Conservation (phyloP, 1,139 yeast species). For the Debaryomyces nepalensis region DNA sequence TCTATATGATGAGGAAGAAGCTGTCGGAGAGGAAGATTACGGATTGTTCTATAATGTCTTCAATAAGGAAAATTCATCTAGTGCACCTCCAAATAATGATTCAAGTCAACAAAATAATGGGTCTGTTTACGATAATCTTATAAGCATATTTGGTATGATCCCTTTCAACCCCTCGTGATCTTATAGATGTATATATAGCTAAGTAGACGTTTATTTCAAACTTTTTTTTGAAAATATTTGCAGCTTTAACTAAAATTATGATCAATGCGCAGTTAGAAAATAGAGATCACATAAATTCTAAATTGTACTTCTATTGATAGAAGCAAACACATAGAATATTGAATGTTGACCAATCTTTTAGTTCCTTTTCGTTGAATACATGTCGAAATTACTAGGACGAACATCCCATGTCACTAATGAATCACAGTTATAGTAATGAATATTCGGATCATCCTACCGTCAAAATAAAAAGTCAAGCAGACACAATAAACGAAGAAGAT, state of each 20-base stretch:
- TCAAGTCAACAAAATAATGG: constrained; percentile 18
- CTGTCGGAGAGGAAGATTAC: constrained; percentile 32
- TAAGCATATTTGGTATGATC: constrained; percentile 36
- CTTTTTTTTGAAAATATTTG: too few species aligned
- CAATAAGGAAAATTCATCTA: constrained; percentile 39
- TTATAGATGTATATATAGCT: not conserved
- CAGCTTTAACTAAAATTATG: too few species aligned
- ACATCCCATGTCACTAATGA: constrained; percentile 4
- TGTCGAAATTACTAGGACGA: constrained; percentile 1
- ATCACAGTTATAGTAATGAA: constrained; percentile 1
- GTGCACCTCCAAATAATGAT: constrained; percentile 27
- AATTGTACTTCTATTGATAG: not conserved
- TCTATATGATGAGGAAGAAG: constrained; percentile 33
- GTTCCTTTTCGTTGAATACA: not conserved
- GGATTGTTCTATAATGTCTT: constrained; percentile 44
- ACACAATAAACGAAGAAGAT: not conserved
- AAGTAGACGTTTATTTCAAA: too few species aligned
- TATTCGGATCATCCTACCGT: constrained; percentile 5
- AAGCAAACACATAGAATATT: not conserved
- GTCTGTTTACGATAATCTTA: constrained; percentile 25
- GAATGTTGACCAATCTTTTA: constrained; percentile 1
- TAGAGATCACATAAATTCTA: constrained; percentile 1
- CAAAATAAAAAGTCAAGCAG: constrained; percentile 3
- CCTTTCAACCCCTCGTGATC: constrained; percentile 42
- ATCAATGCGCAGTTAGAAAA: too few species aligned